Evolutionary conservation across 1,284 basidiomycete species (phyloP).

Genomic region (Pyrrhoderma lamaoense): DNA sequence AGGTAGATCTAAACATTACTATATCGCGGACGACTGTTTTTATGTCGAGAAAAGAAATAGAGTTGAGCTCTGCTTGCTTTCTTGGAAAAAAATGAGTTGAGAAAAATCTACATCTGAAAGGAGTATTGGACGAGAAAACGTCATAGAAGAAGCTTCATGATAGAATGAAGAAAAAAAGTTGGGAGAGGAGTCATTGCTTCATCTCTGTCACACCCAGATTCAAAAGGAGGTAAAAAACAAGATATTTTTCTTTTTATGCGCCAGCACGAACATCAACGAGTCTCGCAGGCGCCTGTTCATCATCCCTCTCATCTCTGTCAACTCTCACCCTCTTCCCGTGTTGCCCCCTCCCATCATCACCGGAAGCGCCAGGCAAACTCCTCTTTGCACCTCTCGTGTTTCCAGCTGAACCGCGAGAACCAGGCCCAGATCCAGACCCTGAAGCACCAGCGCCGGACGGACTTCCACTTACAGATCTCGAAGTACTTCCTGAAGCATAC

Average conservation of each 20-base stretch:
- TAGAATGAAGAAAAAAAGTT: background rate
- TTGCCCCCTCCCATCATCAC: background rate
- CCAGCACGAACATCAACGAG: constrained; percentile 11
- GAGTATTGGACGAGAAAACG: background rate
- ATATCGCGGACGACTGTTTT: background rate
- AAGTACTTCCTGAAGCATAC: too few relatives aligned
- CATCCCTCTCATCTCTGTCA: constrained; percentile 1
- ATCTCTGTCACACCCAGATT: background rate
- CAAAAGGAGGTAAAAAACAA: background rate
- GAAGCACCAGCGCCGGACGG: background rate
- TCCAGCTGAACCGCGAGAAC: background rate
- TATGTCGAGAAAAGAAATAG: background rate
- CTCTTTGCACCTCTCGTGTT: background rate
- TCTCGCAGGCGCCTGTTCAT: background rate
- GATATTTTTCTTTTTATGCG: constrained; percentile 1
- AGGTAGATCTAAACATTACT: background rate
- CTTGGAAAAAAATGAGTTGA: background rate
- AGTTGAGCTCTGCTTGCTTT: background rate
- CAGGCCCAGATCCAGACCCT: background rate
- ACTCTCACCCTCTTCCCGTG: constrained; percentile 3
- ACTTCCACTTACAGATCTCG: too few relatives aligned
- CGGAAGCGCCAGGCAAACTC: background rate
- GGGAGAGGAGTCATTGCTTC: background rate
- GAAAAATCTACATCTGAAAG: background rate
- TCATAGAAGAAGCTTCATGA: background rate